A percentile compares a stretch with the other conserved stretches of the same genome.
Conservation (phyloP, 352 stramenopile species). For the Globisporangium alternatum region DNA sequence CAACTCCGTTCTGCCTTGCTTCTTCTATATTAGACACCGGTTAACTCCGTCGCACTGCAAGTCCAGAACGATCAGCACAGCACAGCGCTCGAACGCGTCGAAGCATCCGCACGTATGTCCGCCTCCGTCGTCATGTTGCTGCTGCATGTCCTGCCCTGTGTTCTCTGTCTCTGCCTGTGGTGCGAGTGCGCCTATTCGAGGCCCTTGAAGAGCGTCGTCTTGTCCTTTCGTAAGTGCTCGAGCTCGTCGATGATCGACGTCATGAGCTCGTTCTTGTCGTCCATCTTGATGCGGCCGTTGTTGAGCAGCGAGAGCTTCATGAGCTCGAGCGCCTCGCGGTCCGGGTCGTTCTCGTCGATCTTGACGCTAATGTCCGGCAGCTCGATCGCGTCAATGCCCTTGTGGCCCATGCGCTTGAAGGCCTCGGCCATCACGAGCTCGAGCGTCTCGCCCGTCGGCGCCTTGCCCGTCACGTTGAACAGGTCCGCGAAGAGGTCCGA, state of each 20-base stretch:
- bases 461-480: slow-evolving; percentile 68
- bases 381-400: slow-evolving; percentile 63
- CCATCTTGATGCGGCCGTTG: slow-evolving; percentile 85
- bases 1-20: background rate
- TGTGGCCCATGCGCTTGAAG: slow-evolving; percentile 77
- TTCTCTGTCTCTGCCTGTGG: slow-evolving; percentile 16
- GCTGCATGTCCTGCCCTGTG: slow-evolving; percentile 2
- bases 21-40: slow-evolving; percentile 9
- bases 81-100: background rate
- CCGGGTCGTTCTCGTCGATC: slow-evolving; percentile 61
- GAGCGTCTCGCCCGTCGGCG: slow-evolving; percentile 56
- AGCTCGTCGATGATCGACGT: slow-evolving; percentile 79
- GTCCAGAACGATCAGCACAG: background rate
- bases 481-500: slow-evolving; percentile 80
- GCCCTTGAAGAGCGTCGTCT: slow-evolving; percentile 82
- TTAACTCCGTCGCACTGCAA: background rate
- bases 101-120: background rate
- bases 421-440: slow-evolving; percentile 66
- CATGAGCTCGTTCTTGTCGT: slow-evolving; percentile 89
- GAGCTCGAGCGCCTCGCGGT: slow-evolving; percentile 81
- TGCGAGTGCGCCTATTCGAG: slow-evolving; percentile 35
- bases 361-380: slow-evolving; percentile 72
- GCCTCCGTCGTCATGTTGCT: background rate
- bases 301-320: slow-evolving; percentile 90
- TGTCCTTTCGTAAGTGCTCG: slow-evolving; percentile 78